A percentile compares a stretch with the other conserved stretches of the same genome.
phyloP scores from a whole-genome alignment of 768 basidiomycete species.

The Dacryopinax primogenitus region DNA sequence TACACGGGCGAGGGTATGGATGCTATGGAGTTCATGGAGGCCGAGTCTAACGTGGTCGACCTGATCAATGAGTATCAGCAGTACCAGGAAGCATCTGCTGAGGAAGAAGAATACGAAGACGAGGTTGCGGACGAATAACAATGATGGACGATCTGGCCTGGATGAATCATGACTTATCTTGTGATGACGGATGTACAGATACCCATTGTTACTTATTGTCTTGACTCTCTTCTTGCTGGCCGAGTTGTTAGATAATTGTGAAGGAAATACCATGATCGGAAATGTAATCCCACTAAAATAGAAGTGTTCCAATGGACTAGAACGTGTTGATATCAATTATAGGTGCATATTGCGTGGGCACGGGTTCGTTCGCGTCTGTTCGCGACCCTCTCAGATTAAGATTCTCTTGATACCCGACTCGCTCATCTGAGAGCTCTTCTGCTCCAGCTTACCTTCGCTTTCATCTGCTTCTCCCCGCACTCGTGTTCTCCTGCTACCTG shows the following conservation, averaged over 20 bases:
- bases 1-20: conserved; percentile 91
- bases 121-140: conserved; percentile 6
- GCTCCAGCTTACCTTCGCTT: background rate
- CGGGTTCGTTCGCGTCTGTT: background rate
- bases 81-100: conserved; percentile 18
- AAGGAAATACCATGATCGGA: background rate
- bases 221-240: background rate
- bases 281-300: background rate
- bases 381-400: background rate
- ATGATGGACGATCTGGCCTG: background rate
- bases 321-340: too few species aligned
- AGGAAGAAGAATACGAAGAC: background rate
- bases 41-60: conserved; percentile 70
- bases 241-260: conserved; percentile 8
- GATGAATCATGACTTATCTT: background rate
- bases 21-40: conserved; percentile 66
- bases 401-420: background rate
- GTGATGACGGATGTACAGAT: conserved; percentile 8
- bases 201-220: background rate
- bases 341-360: background rate
- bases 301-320: background rate
- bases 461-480: background rate
- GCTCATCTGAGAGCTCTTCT: background rate
- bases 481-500: background rate
- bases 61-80: conserved; percentile 42